Percentiles rank a stretch among this genome's conserved stretches.
These are phyloP conservation scores for Knufia petricola DNA, from an alignment of 2,329 filamentous ascomycete species.

Conservation along the genomic window DNA sequence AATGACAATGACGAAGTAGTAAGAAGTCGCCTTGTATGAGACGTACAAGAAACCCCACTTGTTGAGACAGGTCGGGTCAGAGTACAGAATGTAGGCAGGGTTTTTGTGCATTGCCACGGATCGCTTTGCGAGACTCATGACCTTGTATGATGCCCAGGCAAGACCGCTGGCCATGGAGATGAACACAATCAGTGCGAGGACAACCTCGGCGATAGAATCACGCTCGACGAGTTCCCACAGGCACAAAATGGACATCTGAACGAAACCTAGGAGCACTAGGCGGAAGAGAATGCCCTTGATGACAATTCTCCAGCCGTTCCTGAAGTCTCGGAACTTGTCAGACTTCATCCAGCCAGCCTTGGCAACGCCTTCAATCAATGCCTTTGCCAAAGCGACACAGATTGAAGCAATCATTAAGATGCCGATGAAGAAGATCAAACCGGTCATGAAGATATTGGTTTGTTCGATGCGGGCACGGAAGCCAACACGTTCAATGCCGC, in stretches of 20 bases:
- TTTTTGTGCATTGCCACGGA: constrained; percentile 90
- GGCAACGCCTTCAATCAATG: constrained; percentile 63
- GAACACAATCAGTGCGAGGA: constrained; percentile 82
- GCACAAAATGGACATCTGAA: constrained; percentile 80
- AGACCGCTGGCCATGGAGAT: constrained; percentile 69
- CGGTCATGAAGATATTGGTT: constrained; percentile 89
- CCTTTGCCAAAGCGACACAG: constrained; percentile 70
- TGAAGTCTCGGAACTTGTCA: constrained; percentile 86
- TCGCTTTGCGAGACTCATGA: constrained; percentile 77
- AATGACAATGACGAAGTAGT: constrained; percentile 83
- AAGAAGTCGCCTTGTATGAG: constrained; percentile 88
- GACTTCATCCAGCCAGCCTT: constrained; percentile 68
- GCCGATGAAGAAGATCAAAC: constrained; percentile 77
- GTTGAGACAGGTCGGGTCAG: constrained; percentile 85
- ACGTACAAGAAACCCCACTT: constrained; percentile 98
- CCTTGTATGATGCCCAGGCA: constrained; percentile 79
- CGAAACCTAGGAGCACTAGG: constrained; percentile 78
- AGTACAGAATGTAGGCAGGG: constrained; percentile 93
- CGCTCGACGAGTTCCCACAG: constrained; percentile 84
- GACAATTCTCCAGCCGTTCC: constrained; percentile 85
- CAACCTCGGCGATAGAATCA: constrained; percentile 77
- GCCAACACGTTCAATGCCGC: constrained; percentile 79
- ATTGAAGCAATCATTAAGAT: constrained; percentile 68
- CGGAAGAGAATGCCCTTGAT: constrained; percentile 91
- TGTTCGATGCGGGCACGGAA: constrained; percentile 77